Conservation (phyloP, 768 basidiomycete species). For the Ephemerocybe angulata region DNA sequence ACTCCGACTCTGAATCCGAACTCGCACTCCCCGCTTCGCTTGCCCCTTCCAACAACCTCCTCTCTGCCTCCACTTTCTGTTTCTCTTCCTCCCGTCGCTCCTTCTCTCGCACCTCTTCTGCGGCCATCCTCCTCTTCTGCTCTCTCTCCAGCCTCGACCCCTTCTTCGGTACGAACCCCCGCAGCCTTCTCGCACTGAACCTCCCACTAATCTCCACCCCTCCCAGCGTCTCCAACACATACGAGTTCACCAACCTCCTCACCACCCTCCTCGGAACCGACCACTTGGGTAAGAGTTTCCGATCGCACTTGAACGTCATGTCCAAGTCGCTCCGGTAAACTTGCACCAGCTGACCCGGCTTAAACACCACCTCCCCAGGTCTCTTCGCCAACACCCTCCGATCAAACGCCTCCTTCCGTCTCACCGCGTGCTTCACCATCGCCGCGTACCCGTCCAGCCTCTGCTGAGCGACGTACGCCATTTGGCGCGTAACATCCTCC, state of each 20-base stretch:
- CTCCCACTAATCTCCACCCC: constrained; percentile 2
- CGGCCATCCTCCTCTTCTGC: too few species aligned
- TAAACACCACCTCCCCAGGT: constrained; percentile 22
- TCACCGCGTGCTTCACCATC: constrained; percentile 18
- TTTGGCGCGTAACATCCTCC: constrained; percentile 16
- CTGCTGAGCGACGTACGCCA: constrained; percentile 28
- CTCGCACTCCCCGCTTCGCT: too few species aligned
- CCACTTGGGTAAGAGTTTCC: constrained; percentile 30
- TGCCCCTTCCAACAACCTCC: not conserved
- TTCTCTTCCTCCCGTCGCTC: not conserved
- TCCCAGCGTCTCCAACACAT: constrained; percentile 6
- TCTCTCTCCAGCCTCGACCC: constrained; percentile 10
- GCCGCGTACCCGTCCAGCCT: constrained; percentile 25
- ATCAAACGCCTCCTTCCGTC: constrained; percentile 27
- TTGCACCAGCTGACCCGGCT: constrained; percentile 26
- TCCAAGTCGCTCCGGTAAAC: constrained; percentile 23
- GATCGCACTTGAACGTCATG: constrained; percentile 22
- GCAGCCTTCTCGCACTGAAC: constrained; percentile 7
- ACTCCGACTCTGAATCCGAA: too few species aligned
- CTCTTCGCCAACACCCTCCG: constrained; percentile 10
- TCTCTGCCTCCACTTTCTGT: not conserved
- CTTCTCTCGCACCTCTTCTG: too few species aligned
- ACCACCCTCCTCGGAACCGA: constrained; percentile 21
- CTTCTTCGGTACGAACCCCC: constrained; percentile 4
- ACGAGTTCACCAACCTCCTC: constrained; percentile 4